Evolutionary conservation across 345 rosid genomes (phyloP).

Genomic region (Xanthoceras sorbifolium): DNA sequence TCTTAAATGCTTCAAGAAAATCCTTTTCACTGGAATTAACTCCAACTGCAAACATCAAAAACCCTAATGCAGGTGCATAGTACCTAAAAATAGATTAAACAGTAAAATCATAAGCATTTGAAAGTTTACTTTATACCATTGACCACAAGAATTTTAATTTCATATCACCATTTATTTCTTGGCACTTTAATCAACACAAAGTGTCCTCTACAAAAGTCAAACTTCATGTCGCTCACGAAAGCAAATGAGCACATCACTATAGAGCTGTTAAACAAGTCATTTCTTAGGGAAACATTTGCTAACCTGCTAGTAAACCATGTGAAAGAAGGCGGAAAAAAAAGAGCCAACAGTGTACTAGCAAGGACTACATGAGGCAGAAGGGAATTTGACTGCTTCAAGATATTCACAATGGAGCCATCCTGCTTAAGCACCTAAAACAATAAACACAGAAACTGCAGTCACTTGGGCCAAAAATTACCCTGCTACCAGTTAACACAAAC

Average conservation of each 20-base stretch:
- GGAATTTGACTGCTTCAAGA: constrained; percentile 75
- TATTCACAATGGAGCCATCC: constrained; percentile 44
- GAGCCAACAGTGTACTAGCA: constrained; percentile 87
- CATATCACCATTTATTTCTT: background rate
- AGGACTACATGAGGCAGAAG: constrained; percentile 84
- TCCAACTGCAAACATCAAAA: constrained; percentile 98
- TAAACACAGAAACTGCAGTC: constrained; percentile 7
- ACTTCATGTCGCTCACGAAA: background rate
- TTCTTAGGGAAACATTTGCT: background rate
- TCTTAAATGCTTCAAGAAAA: constrained; percentile 81
- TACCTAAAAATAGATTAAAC: constrained; percentile 53
- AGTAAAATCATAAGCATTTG: constrained; percentile 13
- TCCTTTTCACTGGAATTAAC: constrained; percentile 87
- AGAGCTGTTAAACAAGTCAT: background rate
- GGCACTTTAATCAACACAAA: background rate
- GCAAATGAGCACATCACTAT: background rate
- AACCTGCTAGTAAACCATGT: constrained; percentile 95
- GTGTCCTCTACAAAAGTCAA: background rate
- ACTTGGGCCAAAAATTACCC: background rate
- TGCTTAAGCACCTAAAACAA: constrained; percentile 37
- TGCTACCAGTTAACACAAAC: constrained; percentile 16
- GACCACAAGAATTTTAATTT: background rate
- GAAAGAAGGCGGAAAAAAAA: constrained; percentile 90
- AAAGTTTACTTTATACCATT: background rate
- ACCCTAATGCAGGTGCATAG: constrained; percentile 93